Conservation (phyloP, 768 basidiomycete species). For the Phaeotremella fagi region DNA sequence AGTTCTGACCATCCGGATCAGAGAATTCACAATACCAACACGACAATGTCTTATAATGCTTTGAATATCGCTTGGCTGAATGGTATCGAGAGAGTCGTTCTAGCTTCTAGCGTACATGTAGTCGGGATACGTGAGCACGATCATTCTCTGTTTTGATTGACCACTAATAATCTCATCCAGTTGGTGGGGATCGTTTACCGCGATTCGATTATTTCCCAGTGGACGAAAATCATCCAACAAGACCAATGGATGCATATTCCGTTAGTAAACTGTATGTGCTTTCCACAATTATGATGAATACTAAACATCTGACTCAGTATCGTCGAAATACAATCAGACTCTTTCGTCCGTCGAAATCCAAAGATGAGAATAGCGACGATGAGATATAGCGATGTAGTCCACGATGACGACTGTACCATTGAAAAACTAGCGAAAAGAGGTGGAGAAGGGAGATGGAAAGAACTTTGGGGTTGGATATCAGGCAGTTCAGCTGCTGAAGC, state of each 20-base stretch:
- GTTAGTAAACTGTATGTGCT: conserved; percentile 27
- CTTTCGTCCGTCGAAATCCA: conserved; percentile 61
- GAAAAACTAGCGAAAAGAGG: conserved; percentile 26
- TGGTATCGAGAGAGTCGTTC: conserved; percentile 34
- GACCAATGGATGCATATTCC: conserved; percentile 36
- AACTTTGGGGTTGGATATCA: conserved; percentile 68
- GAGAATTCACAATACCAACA: conserved; percentile 34
- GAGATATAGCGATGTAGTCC: conserved; percentile 48
- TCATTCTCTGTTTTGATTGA: background rate
- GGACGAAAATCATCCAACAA: conserved; percentile 33
- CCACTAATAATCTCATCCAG: background rate
- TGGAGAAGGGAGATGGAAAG: conserved; percentile 24
- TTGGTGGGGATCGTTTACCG: conserved; percentile 27
- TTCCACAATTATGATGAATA: background rate
- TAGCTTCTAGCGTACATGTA: conserved; percentile 40
- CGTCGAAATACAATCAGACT: conserved; percentile 64
- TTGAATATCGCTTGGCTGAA: conserved; percentile 30
- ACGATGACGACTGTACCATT: conserved; percentile 46
- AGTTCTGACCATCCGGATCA: conserved; percentile 4
- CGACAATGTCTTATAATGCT: conserved; percentile 38
- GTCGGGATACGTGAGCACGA: conserved; percentile 32
- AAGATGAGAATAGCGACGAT: conserved; percentile 63
- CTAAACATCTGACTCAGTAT: conserved; percentile 45
- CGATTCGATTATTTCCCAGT: conserved; percentile 38
- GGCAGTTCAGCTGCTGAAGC: conserved; percentile 63